phyloP scores from a whole-genome alignment of 495 filamentous ascomycete genomes.

The Trichodelitschia bisporula region DNA sequence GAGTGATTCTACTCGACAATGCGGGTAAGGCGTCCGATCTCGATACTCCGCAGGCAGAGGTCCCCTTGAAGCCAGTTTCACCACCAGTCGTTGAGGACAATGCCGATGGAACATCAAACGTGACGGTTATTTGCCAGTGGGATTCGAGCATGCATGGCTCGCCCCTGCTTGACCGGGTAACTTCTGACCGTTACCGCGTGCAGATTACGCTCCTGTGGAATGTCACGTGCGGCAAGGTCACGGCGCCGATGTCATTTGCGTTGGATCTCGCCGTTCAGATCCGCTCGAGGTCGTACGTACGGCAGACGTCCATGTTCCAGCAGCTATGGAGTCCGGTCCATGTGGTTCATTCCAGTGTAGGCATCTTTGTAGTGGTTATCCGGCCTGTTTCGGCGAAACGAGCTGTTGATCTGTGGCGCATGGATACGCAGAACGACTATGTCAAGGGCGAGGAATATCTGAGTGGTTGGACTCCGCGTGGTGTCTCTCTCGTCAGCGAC shows the following conservation, averaged over 20 bases:
- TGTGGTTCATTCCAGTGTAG: slow-evolving; percentile 64
- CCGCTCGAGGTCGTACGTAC: slow-evolving; percentile 58
- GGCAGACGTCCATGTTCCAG: slow-evolving; percentile 65
- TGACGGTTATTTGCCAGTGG: slow-evolving; percentile 76
- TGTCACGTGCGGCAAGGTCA: slow-evolving; percentile 50
- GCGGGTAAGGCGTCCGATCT: slow-evolving; percentile 68
- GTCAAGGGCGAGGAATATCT: slow-evolving; percentile 85
- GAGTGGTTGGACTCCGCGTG: slow-evolving; percentile 61
- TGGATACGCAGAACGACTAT: slow-evolving; percentile 84
- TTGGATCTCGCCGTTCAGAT: slow-evolving; percentile 61
- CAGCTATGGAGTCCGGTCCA: slow-evolving; percentile 64
- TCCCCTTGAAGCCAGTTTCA: slow-evolving; percentile 48
- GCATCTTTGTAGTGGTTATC: slow-evolving; percentile 64
- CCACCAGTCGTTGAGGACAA: slow-evolving; percentile 57
- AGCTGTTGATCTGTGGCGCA: slow-evolving; percentile 83
- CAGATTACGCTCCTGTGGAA: slow-evolving; percentile 73
- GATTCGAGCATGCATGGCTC: slow-evolving; percentile 87
- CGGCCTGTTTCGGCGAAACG: slow-evolving; percentile 73
- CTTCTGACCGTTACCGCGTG: slow-evolving; percentile 72
- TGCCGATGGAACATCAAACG: slow-evolving; percentile 73
- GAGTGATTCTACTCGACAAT: slow-evolving; percentile 58
- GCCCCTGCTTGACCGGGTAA: slow-evolving; percentile 66
- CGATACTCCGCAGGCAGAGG: slow-evolving; percentile 40
- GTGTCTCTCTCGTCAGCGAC: slow-evolving; percentile 67
- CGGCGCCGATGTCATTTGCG: slow-evolving; percentile 63